Base-by-base conservation (phyloP, 1,139 yeast species). In the Lodderomyces margitis region DNA sequence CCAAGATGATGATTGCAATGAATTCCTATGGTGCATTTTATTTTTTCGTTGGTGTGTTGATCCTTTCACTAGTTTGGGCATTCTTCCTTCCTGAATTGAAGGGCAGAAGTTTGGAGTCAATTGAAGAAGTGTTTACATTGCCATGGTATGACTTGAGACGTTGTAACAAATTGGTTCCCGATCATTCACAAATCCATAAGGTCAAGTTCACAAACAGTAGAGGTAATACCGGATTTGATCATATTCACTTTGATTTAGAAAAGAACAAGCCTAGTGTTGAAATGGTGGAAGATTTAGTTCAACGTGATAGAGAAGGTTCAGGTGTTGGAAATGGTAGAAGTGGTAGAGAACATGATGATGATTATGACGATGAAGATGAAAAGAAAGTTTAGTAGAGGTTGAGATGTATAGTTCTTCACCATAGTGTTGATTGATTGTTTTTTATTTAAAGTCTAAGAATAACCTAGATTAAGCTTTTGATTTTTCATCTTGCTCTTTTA, bases 81-180 rank as follows among this genome's bases (percentile, higher is more conserved):
- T 71, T 74, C 64, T 73, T 74, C 51, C 57, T 78, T 39, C 82
- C 82, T 7, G 82, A 78, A 54, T 66, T 75, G 28, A 55, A 75
- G 23, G 81, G 81, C 14, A 63, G 80, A 51, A 67, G 75, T 32
- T 70, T 78, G 59, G 84, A 76, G 57, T 64, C 75, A 42, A 73
- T 77, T 72, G 82, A 78, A 52, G 81, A 76, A 39, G 55, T 80
- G 44, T 80, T 80, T 64, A 68, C 62, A 50, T 66, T 76, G 54
- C 82, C 83, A 40, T 79, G 83, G 83, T 76, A 78, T 56, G 44
- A 72, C 40, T 66, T 76, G 54, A 69, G 81, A 64, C 68, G 62
- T 47, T 80, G 81, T 52, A 64, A 73, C 10, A 58, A 63, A 45
- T 63, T 77, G 44, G 70, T 78, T 51, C 81, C 81, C 17, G 81